These are phyloP conservation scores for Neurospora sp. DNA, from an alignment of 495 filamentous ascomycete species.

Conservation along the genomic window DNA sequence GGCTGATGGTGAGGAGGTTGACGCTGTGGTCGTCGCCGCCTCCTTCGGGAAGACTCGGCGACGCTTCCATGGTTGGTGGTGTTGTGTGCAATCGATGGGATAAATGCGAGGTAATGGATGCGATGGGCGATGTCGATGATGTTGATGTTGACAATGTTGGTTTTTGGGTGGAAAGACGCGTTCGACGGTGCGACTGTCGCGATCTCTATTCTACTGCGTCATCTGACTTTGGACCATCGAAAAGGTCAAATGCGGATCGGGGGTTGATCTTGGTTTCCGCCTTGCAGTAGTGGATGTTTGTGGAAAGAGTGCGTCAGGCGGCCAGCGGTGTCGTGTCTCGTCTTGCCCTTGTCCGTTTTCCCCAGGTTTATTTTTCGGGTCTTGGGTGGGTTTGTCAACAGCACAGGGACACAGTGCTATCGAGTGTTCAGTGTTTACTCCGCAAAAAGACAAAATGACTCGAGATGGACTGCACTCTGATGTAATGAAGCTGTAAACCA, in stretches of 20 bases:
- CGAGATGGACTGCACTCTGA: not conserved
- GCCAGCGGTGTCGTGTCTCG: not conserved
- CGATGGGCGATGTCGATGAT: not conserved
- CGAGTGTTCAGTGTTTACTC: not conserved
- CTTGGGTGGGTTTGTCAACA: not conserved
- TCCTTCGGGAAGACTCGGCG: conserved; percentile 17
- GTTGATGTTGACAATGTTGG: not conserved
- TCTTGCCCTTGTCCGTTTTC: not conserved
- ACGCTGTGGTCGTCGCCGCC: not conserved
- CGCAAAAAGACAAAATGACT: not conserved
- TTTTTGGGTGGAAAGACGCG: not conserved
- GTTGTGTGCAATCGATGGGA: conserved; percentile 6
- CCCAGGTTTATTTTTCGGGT: not conserved
- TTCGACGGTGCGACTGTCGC: not conserved
- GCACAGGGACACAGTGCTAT: not conserved
- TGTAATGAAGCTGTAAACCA: not conserved
- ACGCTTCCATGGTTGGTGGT: conserved; percentile 9
- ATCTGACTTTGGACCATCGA: not conserved
- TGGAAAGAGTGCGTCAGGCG: not conserved
- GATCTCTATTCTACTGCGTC: not conserved
- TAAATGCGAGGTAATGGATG: conserved; percentile 12
- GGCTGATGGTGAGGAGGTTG: not conserved
- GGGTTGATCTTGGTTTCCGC: not conserved
- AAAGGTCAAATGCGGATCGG: not conserved
- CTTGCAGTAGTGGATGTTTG: not conserved